These are phyloP conservation scores for Vicia faba DNA, from an alignment of 306 rosid species.

Conservation along the genomic window DNA sequence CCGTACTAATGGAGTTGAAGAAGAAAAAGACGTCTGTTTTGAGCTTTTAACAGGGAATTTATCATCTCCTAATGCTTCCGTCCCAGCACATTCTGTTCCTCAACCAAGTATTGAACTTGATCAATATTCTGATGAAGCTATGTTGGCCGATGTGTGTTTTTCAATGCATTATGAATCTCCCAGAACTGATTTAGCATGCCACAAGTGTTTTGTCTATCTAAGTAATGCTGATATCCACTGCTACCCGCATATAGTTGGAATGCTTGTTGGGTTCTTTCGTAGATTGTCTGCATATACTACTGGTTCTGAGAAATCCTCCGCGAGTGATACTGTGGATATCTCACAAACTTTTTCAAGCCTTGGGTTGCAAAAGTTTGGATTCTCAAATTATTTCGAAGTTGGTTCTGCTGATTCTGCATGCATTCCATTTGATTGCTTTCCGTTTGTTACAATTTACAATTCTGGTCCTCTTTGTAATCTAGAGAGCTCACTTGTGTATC, in stretches of 20 bases:
- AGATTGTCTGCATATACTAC: slow-evolving; percentile 50
- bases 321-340: slow-evolving; percentile 39
- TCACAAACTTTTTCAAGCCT: slow-evolving; percentile 38
- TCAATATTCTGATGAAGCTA: slow-evolving; percentile 41
- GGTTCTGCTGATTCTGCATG: slow-evolving; percentile 67
- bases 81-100: slow-evolving; percentile 45
- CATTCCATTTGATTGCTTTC: slow-evolving; percentile 76
- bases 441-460: slow-evolving; percentile 69
- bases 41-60: slow-evolving; percentile 55
- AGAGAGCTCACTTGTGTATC: slow-evolving; percentile 56
- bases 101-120: slow-evolving; percentile 45
- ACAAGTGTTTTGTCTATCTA: slow-evolving; percentile 48
- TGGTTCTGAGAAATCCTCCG: slow-evolving; percentile 34
- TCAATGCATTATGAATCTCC: slow-evolving; percentile 57
- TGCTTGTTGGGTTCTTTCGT: slow-evolving; percentile 61
- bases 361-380: slow-evolving; percentile 72
- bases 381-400: slow-evolving; percentile 73
- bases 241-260: slow-evolving; percentile 63
- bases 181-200: slow-evolving; percentile 40
- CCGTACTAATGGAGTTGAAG: slow-evolving; percentile 47
- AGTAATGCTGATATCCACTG: slow-evolving; percentile 73
- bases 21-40: slow-evolving; percentile 50
- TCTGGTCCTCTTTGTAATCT: slow-evolving; percentile 63
- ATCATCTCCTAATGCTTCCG: slow-evolving; percentile 41
- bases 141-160: slow-evolving; percentile 53